Evolutionary conservation across 2,329 filamentous ascomycete species (phyloP).

Genomic region (Volutella citrinella): DNA sequence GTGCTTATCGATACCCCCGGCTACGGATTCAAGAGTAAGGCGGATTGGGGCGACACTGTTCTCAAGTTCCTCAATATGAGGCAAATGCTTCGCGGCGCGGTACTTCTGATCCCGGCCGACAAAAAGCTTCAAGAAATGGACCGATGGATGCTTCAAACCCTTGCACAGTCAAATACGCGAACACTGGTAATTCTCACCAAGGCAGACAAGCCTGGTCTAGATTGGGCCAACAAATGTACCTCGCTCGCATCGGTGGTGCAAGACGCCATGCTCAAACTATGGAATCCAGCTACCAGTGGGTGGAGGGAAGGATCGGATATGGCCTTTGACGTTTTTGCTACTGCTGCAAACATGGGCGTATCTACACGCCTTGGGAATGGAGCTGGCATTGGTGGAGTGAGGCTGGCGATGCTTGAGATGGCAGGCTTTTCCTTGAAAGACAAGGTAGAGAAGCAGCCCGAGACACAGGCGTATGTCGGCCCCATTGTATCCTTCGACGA

Average conservation of each 20-base stretch:
- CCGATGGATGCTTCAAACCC: conserved; percentile 42
- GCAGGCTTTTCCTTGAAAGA: conserved; percentile 33
- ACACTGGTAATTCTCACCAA: conserved; percentile 55
- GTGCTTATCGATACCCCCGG: conserved; percentile 51
- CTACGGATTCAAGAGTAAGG: conserved; percentile 45
- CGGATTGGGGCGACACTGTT: conserved; percentile 52
- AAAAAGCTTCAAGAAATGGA: conserved; percentile 50
- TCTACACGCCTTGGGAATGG: conserved; percentile 29
- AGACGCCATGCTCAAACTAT: conserved; percentile 22
- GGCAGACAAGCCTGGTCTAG: conserved; percentile 45
- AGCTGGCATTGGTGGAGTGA: conserved; percentile 38
- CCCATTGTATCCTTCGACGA: conserved; percentile 38
- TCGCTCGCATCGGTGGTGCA: conserved; percentile 26
- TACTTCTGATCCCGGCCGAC: conserved; percentile 52
- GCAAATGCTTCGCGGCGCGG: conserved; percentile 46
- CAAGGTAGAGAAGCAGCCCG: conserved; percentile 32
- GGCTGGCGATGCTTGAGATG: conserved; percentile 39
- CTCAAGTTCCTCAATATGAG: conserved; percentile 47
- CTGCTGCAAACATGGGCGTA: conserved; percentile 35
- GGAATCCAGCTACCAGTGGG: conserved; percentile 18
- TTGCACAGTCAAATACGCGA: conserved; percentile 42
- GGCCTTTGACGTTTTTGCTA: conserved; percentile 31
- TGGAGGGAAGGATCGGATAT: conserved; percentile 29
- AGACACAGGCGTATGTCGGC: conserved; percentile 34
- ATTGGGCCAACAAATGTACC: conserved; percentile 27